Conservation (phyloP, 495 filamentous ascomycete genomes). For the Collariella sp. region DNA sequence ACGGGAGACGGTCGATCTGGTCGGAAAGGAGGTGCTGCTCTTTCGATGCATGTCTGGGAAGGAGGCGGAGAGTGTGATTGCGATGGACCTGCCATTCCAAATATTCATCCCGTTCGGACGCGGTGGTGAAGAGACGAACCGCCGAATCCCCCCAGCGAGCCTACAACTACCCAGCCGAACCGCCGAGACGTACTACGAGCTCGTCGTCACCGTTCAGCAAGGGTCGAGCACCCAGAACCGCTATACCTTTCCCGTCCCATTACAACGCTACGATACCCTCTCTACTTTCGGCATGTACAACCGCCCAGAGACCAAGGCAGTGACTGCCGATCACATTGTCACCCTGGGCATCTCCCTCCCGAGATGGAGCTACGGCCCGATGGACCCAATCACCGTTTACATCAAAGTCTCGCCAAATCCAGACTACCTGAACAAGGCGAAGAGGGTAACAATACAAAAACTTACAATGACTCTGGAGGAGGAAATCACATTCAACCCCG, state of each 20-base stretch:
- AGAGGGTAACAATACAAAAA: conserved; percentile 85
- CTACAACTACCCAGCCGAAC: conserved; percentile 83
- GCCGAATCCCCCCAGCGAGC: conserved; percentile 85
- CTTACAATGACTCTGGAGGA: conserved; percentile 93
- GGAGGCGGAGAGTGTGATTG: conserved; percentile 77
- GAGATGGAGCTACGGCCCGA: conserved; percentile 90
- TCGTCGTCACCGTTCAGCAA: conserved; percentile 93
- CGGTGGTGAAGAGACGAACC: conserved; percentile 76
- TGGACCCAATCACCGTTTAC: conserved; percentile 92
- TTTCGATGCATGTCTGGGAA: conserved; percentile 77
- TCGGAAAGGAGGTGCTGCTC: conserved; percentile 90
- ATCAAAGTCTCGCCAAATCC: conserved; percentile 87
- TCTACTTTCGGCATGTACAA: conserved; percentile 99
- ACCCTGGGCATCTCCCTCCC: conserved; percentile 85
- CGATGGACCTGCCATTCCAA: conserved; percentile 97
- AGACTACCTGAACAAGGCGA: conserved; percentile 82
- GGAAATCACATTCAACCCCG: conserved; percentile 94
- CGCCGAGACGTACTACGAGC: conserved; percentile 93
- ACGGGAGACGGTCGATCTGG: conserved; percentile 83
- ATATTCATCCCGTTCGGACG: conserved; percentile 94
- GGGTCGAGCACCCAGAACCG: conserved; percentile 76
- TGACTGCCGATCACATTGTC: conserved; percentile 81
- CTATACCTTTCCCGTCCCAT: conserved; percentile 83
- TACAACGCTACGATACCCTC: conserved; percentile 87
- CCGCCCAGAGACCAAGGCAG: conserved; percentile 77